Base-by-base conservation (phyloP, 352 stramenopile genomes). In the Globisporangium cylindrosporum region DNA sequence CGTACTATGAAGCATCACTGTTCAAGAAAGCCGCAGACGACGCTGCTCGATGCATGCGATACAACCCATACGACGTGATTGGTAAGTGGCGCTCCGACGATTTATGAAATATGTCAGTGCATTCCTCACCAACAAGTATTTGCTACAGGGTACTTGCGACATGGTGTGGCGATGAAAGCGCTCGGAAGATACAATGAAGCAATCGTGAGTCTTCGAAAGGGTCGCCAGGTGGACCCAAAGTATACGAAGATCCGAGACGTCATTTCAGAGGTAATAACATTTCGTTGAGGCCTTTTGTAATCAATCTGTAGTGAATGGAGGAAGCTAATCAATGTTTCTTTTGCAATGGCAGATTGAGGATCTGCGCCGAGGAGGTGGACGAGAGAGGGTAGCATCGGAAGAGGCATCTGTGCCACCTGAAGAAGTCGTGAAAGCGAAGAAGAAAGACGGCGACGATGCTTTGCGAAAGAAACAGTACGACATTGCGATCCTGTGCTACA, bases 41-140 rank as follows among this genome's bases (percentile, higher is more conserved):
- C 51, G 90, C 82, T 18, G 85, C 90, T 25, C 80, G 81, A 6
- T 98, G 93, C 62, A 96, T 98, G 73, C 86, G 92, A 46, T 96
- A 97, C 53, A 97, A 98, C 66, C 93, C 92, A 24, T 92, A 93
- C 62, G 97, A 98, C 66, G 92, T 97, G 27, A 98, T 97, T 73
- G 92, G 83, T 84, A 64, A 41, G 27, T 60, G 55, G 8, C 22
- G 62, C 24, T 1, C 25, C 51, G 22, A 4, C 22, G 0, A 12
- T 32, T 54, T 24, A 25, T 27, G 1, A 15, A 15, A 18, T 27
- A 20, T 20, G 1, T 20, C 46, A 24, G 24, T 51, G 18, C 12
- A 48, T 29, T 25, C n/a, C 41, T 51, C 8, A 56, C n/a, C 24
- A 29, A 20, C 64, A 25, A 48, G 20, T 18, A n/a, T 25, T 18